phyloP scores from a whole-genome alignment of 176 grass and related monocot species.

The Eremochloa ophiuroides region DNA sequence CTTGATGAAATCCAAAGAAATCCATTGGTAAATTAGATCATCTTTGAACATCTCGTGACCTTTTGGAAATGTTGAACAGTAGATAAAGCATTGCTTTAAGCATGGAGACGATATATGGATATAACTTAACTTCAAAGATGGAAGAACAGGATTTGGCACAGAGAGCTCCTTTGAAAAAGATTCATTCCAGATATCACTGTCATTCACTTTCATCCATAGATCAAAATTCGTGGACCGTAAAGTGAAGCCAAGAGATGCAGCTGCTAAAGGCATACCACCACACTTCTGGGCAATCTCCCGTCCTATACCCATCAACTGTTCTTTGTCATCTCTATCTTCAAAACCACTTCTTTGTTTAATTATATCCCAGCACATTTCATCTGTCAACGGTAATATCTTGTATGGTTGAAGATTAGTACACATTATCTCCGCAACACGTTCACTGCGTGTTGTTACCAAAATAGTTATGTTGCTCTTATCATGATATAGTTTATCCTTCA shows the following conservation, averaged over 20 bases:
- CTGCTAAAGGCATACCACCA: conserved; percentile 9
- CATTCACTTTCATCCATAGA: not conserved
- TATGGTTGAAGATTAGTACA: not conserved
- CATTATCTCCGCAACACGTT: not conserved
- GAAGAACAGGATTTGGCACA: not conserved
- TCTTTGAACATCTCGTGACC: not conserved
- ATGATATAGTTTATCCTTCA: not conserved
- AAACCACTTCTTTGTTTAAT: not conserved
- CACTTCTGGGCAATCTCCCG: not conserved
- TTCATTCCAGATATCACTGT: not conserved
- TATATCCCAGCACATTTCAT: not conserved
- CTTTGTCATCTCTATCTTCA: not conserved
- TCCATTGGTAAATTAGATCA: conserved; percentile 33
- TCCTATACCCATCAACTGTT: not conserved
- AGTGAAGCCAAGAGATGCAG: not conserved
- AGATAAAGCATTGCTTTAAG: not conserved
- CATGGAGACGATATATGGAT: not conserved
- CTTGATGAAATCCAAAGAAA: not conserved
- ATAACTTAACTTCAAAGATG: not conserved
- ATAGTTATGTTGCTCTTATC: not conserved
- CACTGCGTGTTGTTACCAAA: not conserved
- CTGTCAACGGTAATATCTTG: not conserved
- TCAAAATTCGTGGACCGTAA: not conserved
- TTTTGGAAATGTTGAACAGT: conserved; percentile 23
- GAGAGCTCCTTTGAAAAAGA: too few species aligned